Conservation (phyloP, 352 stramenopile species). For the Phytophthora uliginosa region DNA sequence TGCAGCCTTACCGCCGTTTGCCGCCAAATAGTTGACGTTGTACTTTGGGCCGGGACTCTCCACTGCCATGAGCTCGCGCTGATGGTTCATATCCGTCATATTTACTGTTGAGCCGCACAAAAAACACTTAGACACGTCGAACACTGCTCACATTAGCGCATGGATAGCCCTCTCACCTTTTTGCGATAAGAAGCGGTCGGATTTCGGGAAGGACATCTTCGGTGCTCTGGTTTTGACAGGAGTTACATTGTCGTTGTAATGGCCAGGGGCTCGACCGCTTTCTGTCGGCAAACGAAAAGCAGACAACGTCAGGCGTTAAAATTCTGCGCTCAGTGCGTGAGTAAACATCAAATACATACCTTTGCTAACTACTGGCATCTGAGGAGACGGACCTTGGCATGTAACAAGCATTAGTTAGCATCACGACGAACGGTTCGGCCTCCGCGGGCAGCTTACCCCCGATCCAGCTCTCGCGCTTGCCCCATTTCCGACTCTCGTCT, state of each 20-base stretch:
- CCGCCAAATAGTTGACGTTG: slow-evolving; percentile 68
- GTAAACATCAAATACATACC: slow-evolving; percentile 26
- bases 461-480: slow-evolving; percentile 89
- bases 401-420: slow-evolving; percentile 6
- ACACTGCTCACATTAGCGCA: neutral
- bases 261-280: slow-evolving; percentile 64
- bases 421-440: neutral
- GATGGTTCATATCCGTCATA: slow-evolving; percentile 68
- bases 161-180: slow-evolving; percentile 54
- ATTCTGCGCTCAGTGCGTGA: neutral
- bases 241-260: slow-evolving; percentile 81
- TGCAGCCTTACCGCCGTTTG: slow-evolving; percentile 63
- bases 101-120: slow-evolving; percentile 49
- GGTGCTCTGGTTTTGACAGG: slow-evolving; percentile 68
- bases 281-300: slow-evolving; percentile 39
- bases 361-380: slow-evolving; percentile 73
- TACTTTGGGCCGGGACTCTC: slow-evolving; percentile 90
- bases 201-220: slow-evolving; percentile 84
- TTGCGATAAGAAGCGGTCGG: slow-evolving; percentile 82
- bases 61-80: slow-evolving; percentile 78
- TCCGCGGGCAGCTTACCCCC: slow-evolving; percentile 41
- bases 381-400: slow-evolving; percentile 47
- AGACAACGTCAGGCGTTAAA: slow-evolving; percentile 12
- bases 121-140: neutral
- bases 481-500: slow-evolving; percentile 74